phyloP scores from a whole-genome alignment of 169 alveolate genomes.

The Eimeria mitis region DNA sequence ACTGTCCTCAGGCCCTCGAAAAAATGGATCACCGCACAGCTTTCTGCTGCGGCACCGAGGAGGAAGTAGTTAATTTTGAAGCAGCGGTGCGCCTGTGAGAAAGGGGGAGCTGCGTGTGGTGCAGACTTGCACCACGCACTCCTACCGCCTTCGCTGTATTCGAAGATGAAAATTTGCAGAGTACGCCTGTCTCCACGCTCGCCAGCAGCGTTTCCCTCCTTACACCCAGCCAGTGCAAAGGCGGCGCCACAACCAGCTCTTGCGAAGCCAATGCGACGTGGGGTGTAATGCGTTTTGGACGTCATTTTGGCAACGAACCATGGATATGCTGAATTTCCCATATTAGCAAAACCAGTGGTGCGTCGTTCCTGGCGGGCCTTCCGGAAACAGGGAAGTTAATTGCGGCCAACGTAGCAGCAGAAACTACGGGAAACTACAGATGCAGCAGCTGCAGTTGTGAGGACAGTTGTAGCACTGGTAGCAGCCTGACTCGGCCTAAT shows the following conservation, averaged over 20 bases:
- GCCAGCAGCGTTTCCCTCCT: background rate
- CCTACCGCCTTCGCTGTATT: background rate
- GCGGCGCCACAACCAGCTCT: background rate
- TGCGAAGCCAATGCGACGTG: background rate
- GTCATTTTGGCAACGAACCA: background rate
- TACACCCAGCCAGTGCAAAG: background rate
- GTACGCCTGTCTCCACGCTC: background rate
- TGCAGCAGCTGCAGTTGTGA: background rate
- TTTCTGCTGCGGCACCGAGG: conserved; percentile 83
- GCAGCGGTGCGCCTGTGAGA: background rate
- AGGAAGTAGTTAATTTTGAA: conserved; percentile 76
- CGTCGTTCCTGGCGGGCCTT: background rate
- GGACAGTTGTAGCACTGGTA: background rate
- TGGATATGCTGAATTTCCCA: background rate
- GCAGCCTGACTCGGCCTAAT: background rate
- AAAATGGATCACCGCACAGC: conserved; percentile 82
- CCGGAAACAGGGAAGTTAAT: too few relatives aligned
- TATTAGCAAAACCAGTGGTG: background rate
- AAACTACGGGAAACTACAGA: background rate
- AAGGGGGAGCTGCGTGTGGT: background rate
- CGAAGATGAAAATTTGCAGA: background rate
- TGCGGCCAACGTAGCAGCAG: background rate
- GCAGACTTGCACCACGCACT: background rate
- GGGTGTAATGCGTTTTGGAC: background rate
- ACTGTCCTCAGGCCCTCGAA: conserved; percentile 71